Percentiles rank a stretch among this genome's conserved stretches.
These are phyloP conservation scores for Aspergillus viridinutans DNA, from an alignment of 2,329 filamentous ascomycete genomes.

Conservation along the genomic window DNA sequence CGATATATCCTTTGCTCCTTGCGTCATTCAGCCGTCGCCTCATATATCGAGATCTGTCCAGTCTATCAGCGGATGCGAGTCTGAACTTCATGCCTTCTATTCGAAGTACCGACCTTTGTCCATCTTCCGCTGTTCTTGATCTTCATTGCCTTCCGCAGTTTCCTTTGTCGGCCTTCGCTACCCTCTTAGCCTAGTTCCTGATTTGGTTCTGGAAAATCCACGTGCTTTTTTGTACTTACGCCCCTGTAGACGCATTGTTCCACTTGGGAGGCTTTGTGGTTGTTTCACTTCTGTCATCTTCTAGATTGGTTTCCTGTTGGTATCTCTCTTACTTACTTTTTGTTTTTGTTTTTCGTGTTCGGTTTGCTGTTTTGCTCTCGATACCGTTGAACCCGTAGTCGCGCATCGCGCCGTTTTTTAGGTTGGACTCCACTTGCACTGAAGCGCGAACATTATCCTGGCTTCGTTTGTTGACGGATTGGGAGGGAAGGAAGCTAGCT, in stretches of 20 bases:
- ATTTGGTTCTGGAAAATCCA: constrained; percentile 16
- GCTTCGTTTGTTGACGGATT: constrained; percentile 4
- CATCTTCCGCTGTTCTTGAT: constrained; percentile 12
- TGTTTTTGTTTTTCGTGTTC: constrained; percentile 6
- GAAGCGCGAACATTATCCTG: constrained; percentile 4
- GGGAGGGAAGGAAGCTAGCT: constrained; percentile 8
- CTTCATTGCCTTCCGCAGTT: constrained; percentile 1
- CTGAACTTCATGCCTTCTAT: constrained; percentile 23
- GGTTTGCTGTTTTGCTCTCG: constrained; percentile 3
- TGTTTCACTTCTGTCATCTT: constrained; percentile 16
- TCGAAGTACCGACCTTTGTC: constrained; percentile 7
- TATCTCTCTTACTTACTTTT: constrained; percentile 4
- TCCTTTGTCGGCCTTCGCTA: constrained; percentile 12
- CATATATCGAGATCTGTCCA: not conserved
- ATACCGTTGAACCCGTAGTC: constrained; percentile 6
- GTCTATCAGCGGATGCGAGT: constrained; percentile 7
- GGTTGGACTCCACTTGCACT: constrained; percentile 10
- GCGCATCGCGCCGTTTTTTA: constrained; percentile 16
- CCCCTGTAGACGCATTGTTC: constrained; percentile 24
- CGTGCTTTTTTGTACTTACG: constrained; percentile 22
- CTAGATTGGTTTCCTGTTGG: constrained; percentile 10
- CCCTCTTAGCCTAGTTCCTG: constrained; percentile 12
- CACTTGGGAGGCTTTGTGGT: constrained; percentile 30
- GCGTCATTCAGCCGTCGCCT: constrained; percentile 2
- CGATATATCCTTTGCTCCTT: not conserved